Evolutionary conservation across 2,329 filamentous ascomycete species (phyloP).

Genomic region (Parascedosporium putredinis): DNA sequence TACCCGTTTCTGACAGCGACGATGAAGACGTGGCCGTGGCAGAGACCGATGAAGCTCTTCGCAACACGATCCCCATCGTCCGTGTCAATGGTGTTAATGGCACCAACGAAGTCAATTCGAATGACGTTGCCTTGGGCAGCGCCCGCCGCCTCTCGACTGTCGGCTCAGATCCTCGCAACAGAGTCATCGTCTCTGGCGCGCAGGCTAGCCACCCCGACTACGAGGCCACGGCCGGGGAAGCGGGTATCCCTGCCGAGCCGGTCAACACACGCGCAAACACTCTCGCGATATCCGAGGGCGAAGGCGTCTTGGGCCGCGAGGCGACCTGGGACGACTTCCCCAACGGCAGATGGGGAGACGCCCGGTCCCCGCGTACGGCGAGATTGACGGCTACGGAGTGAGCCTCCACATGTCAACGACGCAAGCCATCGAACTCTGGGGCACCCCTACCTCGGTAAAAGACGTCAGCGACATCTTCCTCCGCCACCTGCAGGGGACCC

Average conservation of each 20-base stretch:
- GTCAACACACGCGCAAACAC: constrained; percentile 75
- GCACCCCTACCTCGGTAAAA: constrained; percentile 53
- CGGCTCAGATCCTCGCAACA: constrained; percentile 77
- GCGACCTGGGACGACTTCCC: constrained; percentile 99
- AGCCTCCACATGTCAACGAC: constrained; percentile 82
- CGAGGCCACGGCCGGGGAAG: constrained; percentile 68
- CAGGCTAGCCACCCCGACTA: constrained; percentile 49
- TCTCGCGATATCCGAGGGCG: constrained; percentile 86
- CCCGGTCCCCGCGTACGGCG: constrained; percentile 88
- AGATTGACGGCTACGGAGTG: constrained; percentile 98
- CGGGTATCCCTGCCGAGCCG: constrained; percentile 61
- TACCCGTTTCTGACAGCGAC: constrained; percentile 51
- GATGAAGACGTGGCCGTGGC: constrained; percentile 34
- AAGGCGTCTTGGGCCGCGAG: constrained; percentile 79
- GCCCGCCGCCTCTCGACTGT: constrained; percentile 63
- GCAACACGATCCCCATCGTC: constrained; percentile 17
- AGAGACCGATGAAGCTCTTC: constrained; percentile 25
- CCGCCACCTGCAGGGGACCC: constrained; percentile 66
- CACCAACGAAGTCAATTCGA: constrained; percentile 27
- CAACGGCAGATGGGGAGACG: constrained; percentile 91
- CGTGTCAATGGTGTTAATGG: constrained; percentile 51
- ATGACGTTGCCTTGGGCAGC: constrained; percentile 23
- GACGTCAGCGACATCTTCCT: constrained; percentile 78
- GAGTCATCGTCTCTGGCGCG: constrained; percentile 66
- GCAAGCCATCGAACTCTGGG: constrained; percentile 78